A percentile compares a stretch with the other conserved stretches of the same genome.
Conservation (phyloP, 2,329 filamentous ascomycete genomes). For the Cladophialophora exuberans region DNA sequence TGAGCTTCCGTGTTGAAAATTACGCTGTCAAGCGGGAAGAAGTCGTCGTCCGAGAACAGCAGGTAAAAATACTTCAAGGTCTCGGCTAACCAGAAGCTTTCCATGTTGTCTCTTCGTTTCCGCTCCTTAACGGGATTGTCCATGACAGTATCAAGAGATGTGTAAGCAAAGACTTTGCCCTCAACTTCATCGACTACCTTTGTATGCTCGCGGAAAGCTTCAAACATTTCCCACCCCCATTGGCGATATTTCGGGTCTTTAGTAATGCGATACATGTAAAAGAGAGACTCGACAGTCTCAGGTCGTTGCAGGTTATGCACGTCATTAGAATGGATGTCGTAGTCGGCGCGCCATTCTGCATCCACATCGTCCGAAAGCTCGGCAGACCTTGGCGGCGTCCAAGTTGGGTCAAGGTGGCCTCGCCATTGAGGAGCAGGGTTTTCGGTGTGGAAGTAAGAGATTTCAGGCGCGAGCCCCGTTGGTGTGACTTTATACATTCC, state of each 20-base stretch:
- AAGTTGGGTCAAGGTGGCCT: slow-evolving; percentile 39
- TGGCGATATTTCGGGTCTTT: slow-evolving; percentile 85
- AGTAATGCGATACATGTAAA: slow-evolving; percentile 99
- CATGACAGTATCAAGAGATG: slow-evolving; percentile 28
- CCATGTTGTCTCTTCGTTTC: slow-evolving; percentile 77
- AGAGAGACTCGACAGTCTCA: slow-evolving; percentile 93
- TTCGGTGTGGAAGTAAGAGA: slow-evolving; percentile 83
- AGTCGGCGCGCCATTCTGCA: slow-evolving; percentile 75
- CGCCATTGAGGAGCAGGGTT: slow-evolving; percentile 60
- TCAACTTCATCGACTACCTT: slow-evolving; percentile 69
- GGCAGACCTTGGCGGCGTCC: slow-evolving; percentile 56
- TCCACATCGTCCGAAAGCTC: slow-evolving; percentile 49
- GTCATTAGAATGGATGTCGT: slow-evolving; percentile 78
- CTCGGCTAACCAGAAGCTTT: slow-evolving; percentile 98
- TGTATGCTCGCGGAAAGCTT: slow-evolving; percentile 84
- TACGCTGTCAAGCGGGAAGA: slow-evolving; percentile 67
- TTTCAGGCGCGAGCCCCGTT: slow-evolving; percentile 92
- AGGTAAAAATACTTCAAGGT: slow-evolving; percentile 98
- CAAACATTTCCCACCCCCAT: slow-evolving; percentile 99
- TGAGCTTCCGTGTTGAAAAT: slow-evolving; percentile 98
- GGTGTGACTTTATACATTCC: slow-evolving; percentile 91
- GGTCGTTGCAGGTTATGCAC: slow-evolving; percentile 91
- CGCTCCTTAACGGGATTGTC: slow-evolving; percentile 26
- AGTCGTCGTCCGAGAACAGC: slow-evolving; percentile 72
- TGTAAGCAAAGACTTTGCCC: slow-evolving; percentile 31